Base-by-base conservation (phyloP, 1,284 basidiomycete species). In the Rhodotorula sp. region DNA sequence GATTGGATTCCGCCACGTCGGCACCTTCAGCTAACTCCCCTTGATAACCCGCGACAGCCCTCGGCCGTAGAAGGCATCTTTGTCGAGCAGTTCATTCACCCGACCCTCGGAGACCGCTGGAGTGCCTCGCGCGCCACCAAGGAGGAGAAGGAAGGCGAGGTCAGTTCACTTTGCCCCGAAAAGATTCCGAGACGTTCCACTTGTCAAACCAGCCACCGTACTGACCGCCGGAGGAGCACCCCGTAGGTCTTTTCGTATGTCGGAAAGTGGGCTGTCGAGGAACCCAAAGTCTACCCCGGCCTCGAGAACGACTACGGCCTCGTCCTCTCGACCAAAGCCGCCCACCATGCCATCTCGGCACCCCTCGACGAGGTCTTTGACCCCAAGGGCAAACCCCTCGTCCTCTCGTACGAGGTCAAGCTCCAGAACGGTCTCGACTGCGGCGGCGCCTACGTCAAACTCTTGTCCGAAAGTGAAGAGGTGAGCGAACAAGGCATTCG, bases 391-490 rank as follows among this genome's bases (percentile, higher is more conserved):
- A 87, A 97, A 84, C 34, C 95, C 56, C 85, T 99, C 62, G 94
- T 99, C 75, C 90, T 99, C 26, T 95, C 98, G 82, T 99, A 99
- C 81, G 97, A 99, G 83, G 94, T 95, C 84, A 97, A 99, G 85
- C 93, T 97, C 82, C 95, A 99, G 85, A 95, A 98, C 84, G 95
- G 95, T 69, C 92, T 97, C 70, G 95, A 95, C 84, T 99, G 97
- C 79, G 97, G 97, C 83, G 97, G 97, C 84, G 97, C 97, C 55
- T 99, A 99, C 84, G 84, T 99, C 84, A 99, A 99, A 85, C 89
- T 99, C 69, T 88, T 99, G 64, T 83, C 82, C 56, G 85, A 85
- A 49, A 79, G 78, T 59, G 79, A 80, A 43, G 77, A 78, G 26
- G 81, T 79, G 50, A 74, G 67, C n/a, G n/a, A n/a, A n/a, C 64